Percentiles rank a stretch among this genome's conserved stretches.
Evolutionary conservation across 176 grass and related monocot species (phyloP).

Genomic region (Cenchrus americanus): DNA sequence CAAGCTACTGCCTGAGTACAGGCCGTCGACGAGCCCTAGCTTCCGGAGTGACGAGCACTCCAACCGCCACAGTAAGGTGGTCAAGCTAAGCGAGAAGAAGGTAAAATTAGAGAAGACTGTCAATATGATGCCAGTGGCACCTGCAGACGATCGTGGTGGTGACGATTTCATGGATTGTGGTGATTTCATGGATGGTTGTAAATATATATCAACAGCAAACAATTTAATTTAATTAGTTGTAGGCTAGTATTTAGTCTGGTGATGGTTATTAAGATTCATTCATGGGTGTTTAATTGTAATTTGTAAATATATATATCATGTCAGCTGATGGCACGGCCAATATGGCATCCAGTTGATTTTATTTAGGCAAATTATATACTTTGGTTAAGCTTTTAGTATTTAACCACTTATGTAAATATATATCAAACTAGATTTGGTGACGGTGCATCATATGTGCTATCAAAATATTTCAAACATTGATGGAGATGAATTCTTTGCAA

Average conservation of each 20-base stretch:
- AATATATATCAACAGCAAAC: background rate
- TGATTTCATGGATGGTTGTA: background rate
- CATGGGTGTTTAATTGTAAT: background rate
- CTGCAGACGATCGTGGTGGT: background rate
- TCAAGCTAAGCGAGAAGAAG: constrained; percentile 36
- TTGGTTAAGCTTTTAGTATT: background rate
- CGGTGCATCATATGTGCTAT: background rate
- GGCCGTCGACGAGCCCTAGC: constrained; percentile 48
- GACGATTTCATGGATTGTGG: too few relatives aligned
- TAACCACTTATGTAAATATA: background rate
- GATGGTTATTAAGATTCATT: background rate
- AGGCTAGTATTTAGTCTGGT: background rate
- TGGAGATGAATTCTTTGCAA: background rate
- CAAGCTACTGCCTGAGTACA: constrained; percentile 51
- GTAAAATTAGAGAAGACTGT: background rate
- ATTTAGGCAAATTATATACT: background rate
- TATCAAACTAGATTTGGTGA: too few relatives aligned
- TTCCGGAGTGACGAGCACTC: constrained; percentile 44
- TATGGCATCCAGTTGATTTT: background rate
- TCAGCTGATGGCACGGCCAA: background rate
- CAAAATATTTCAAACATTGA: background rate
- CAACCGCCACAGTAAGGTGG: constrained; percentile 51
- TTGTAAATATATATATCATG: background rate
- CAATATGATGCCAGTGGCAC: background rate
- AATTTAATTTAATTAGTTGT: background rate